Evolutionary conservation across 2,329 filamentous ascomycete species (phyloP), one percentile per base, ranked within the genome.

Genomic region (Claviceps sp.): DNA sequence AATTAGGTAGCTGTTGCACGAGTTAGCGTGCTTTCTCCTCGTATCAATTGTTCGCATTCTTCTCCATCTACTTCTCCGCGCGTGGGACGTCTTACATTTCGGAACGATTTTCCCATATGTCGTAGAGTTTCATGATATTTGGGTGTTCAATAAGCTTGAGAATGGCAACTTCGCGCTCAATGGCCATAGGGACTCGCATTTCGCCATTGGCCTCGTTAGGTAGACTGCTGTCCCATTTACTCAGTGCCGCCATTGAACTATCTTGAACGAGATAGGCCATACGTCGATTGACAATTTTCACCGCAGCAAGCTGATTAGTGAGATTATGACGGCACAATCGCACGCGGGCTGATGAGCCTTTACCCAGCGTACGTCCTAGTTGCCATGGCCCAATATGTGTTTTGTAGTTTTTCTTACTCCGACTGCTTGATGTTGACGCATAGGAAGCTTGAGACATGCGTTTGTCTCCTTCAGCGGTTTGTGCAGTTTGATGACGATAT

Each of bases 81-180:
- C 13, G 26, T 16, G 11, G 10, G 10, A 37, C 24, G 42, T 70
- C 87, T 72, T 74, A 96, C 87, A 98, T 84, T 68, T 98, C 90
- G 52, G 89, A 87, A 22, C 87, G 80, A 64, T 96, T 97, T 70
- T 98, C 93, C 91, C 91, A 98, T 34, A 98, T 91, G 69, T 98
- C 93, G 64, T 91, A 93, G 10, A 98, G 72, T 59, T 87, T 88
- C 67, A 96, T 90, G 61, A 97, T 91, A 65, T 97, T 93, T 5
- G 85, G 87, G 68, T 98, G 93, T 62, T 95, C 85, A 55, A 97
- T 87, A 53, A 97, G 77, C 70, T 96, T 97, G 78, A 98, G 89
- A 60, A 98, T 94, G 37, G 91, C 89, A 42, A 98, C 90, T 65
- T 98, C 93, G 51, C 93, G 80, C 69, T 97, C 91, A 55, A 98